Evolutionary conservation across 768 basidiomycete genomes (phyloP), one percentile per base, ranked within the genome.

Genomic region (Lactarius hatsudake): DNA sequence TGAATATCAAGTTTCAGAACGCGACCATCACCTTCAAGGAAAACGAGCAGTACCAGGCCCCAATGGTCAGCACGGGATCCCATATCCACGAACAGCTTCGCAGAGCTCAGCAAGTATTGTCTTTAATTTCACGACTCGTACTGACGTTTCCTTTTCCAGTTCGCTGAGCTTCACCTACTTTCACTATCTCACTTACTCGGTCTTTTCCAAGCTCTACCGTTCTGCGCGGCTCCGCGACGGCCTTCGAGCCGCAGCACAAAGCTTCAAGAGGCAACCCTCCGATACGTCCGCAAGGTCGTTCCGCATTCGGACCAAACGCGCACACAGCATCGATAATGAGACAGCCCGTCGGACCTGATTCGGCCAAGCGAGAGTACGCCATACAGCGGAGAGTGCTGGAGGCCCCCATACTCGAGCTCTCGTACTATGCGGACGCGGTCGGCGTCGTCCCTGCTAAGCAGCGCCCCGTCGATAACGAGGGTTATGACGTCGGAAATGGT

Each of bases 391-490:
- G 87, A 61, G 81, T 98, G 34, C 75, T 98, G 34, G 91, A 95
- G 70, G 84, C 93, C 0, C 87, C 87, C 0, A 72, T 81, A 18
- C 73, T 98, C 42, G 94, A 97, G 61, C 73, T 97, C 60, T 85
- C 87, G 2, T 98, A 98, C 77, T 96, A 94, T 71, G 84, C 83
- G 10, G 96, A 98, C 76, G 87, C 87, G 6, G 89, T 89, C 2
- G 96, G 95, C 36, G 81, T 85, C 34, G 91, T 93, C 4, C 89
- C 91, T 34, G 71, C 45, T 26, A 66, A 71, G 28, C 64, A 66
- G 4, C 77, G 34, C 62, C 73, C 57, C 73, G 78, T 62, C 53
- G 71, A 71, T 59, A 73, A 65, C 73, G 74, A 56, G 65, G 77
- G 34, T 67, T 71, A 84, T 73, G 89, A 94, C 69, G 81, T 95